phyloP scores from a whole-genome alignment of 2,329 filamentous ascomycete genomes.

The Passalora sequoiae region DNA sequence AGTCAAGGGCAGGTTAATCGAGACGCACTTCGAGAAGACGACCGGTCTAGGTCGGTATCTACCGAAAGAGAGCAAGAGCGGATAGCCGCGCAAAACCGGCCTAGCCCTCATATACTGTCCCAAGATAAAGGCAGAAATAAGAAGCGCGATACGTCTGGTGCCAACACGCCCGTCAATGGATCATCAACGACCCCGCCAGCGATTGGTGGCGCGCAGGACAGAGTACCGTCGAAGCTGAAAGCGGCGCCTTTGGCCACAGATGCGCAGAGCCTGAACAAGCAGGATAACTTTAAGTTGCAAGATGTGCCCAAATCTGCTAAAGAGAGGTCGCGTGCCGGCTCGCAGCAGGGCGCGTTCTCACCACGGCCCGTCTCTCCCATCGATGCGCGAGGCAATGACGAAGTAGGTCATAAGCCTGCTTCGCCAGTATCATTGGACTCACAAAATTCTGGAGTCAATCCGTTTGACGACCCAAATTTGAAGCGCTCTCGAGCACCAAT shows the following conservation, averaged over 20 bases:
- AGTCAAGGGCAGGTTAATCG: conserved; percentile 25
- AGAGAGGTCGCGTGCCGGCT: conserved; percentile 44
- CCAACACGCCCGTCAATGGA: conserved; percentile 25
- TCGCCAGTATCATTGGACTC: conserved; percentile 37
- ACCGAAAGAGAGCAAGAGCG: conserved; percentile 38
- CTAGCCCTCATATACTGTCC: conserved; percentile 83
- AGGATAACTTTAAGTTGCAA: conserved; percentile 64
- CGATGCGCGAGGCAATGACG: conserved; percentile 25
- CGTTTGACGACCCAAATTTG: conserved; percentile 38
- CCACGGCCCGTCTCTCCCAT: conserved; percentile 40
- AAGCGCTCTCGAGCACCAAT: conserved; percentile 31
- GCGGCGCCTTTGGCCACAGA: conserved; percentile 26
- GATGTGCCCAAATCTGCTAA: conserved; percentile 68
- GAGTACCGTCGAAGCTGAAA: conserved; percentile 42
- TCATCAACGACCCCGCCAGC: conserved; percentile 28
- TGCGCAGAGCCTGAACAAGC: conserved; percentile 24
- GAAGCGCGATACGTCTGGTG: conserved; percentile 27
- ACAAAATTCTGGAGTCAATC: conserved; percentile 35
- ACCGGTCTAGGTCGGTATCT: conserved; percentile 41
- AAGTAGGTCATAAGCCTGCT: conserved; percentile 31
- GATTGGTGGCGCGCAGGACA: conserved; percentile 33
- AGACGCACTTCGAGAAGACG: conserved; percentile 34
- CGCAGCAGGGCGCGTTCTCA: conserved; percentile 42
- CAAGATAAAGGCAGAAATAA: conserved; percentile 70
- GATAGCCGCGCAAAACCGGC: conserved; percentile 36